Evolutionary conservation across 257 asterid genomes (phyloP).

Genomic region (Salvia hispanica): DNA sequence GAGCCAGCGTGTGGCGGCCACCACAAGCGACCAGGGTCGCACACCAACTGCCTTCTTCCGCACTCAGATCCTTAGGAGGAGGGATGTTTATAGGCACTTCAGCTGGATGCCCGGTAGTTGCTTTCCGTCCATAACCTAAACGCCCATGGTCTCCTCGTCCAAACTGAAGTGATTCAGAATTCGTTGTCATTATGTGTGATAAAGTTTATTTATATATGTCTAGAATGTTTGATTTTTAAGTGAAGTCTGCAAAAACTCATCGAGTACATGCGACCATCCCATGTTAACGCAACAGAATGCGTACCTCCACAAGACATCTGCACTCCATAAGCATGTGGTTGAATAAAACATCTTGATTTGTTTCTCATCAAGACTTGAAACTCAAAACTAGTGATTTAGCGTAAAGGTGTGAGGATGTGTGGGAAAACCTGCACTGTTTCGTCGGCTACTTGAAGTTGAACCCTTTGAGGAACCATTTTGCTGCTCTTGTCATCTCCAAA

Average conservation of each 20-base stretch:
- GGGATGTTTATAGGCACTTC: slow-evolving; percentile 80
- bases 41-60: slow-evolving; percentile 63
- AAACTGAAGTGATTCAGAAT: slow-evolving; percentile 54
- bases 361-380: background rate
- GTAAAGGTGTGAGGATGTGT: slow-evolving; percentile 14
- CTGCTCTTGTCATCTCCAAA: slow-evolving; percentile 99
- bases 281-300: slow-evolving; percentile 88
- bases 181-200: background rate
- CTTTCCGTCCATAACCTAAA: slow-evolving; percentile 87
- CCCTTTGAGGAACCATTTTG: slow-evolving; percentile 98
- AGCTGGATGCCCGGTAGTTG: slow-evolving; percentile 89
- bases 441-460: slow-evolving; percentile 86
- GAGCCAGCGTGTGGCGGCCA: slow-evolving; percentile 90
- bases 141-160: slow-evolving; percentile 99
- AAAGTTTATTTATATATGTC: background rate
- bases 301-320: slow-evolving; percentile 99
- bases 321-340: slow-evolving; percentile 30
- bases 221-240: background rate
- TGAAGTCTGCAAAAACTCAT: slow-evolving; percentile 49
- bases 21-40: slow-evolving; percentile 90
- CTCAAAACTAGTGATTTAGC: background rate
- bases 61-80: slow-evolving; percentile 50
- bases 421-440: slow-evolving; percentile 82
- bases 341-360: background rate
- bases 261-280: slow-evolving; percentile 87